Evolutionary conservation across 2,329 filamentous ascomycete genomes (phyloP).

Genomic region (Pseudogymnoascus sp.): DNA sequence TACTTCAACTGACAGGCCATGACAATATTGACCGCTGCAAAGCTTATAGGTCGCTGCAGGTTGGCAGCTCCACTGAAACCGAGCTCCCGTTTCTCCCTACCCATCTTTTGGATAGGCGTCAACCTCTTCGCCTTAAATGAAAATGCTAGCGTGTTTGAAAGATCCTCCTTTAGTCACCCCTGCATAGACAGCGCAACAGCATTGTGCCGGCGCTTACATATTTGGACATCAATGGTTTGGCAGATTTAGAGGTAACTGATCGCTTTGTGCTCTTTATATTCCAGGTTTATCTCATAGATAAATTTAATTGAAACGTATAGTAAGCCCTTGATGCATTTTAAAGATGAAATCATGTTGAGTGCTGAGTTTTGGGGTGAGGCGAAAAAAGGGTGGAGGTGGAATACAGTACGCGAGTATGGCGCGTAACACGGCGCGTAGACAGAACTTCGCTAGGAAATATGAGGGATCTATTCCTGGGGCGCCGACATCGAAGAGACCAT

Average conservation of each 20-base stretch:
- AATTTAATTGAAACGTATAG: background rate
- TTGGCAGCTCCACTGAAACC: background rate
- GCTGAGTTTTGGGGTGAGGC: background rate
- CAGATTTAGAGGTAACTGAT: background rate
- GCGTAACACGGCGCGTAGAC: background rate
- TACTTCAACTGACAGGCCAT: background rate
- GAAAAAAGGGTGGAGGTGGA: background rate
- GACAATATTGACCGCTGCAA: background rate
- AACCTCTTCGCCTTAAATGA: background rate
- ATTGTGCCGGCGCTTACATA: background rate
- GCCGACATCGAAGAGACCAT: background rate
- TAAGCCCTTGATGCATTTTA: background rate
- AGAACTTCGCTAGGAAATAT: background rate
- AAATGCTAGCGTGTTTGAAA: background rate
- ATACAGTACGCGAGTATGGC: background rate
- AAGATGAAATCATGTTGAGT: background rate
- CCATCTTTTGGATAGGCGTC: background rate
- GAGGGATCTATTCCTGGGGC: background rate
- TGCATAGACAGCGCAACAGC: background rate
- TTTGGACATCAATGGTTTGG: background rate
- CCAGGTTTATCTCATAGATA: background rate
- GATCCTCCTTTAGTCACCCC: background rate
- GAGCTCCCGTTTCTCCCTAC: background rate
- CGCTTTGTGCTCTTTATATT: background rate
- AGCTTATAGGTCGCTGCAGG: background rate